These are phyloP conservation scores for Dacryopinax spathularia DNA, from an alignment of 768 basidiomycete genomes.

Conservation along the genomic window DNA sequence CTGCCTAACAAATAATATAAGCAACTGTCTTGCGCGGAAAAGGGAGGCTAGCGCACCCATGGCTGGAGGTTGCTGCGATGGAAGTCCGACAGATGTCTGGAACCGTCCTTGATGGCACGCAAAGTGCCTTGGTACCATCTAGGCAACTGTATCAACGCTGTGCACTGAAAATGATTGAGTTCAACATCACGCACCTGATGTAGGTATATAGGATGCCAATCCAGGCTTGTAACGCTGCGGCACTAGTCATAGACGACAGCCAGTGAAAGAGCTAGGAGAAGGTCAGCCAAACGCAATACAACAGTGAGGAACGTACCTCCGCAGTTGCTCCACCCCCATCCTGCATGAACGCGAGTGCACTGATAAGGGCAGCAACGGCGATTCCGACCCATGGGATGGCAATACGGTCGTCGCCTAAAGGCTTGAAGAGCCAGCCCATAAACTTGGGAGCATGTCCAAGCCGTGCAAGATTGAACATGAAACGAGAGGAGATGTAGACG, in stretches of 20 bases:
- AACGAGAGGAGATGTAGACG: slow-evolving; percentile 5
- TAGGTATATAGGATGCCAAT: slow-evolving; percentile 9
- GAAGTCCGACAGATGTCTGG: neutral
- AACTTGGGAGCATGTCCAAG: slow-evolving; percentile 8
- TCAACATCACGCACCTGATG: slow-evolving; percentile 8
- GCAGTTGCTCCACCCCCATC: neutral
- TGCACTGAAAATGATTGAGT: slow-evolving; percentile 3
- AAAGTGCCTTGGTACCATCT: neutral
- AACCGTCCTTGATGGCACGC: neutral
- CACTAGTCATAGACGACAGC: slow-evolving; percentile 6
- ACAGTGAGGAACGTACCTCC: neutral
- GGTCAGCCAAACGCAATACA: neutral
- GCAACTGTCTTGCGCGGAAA: neutral
- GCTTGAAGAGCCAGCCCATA: neutral
- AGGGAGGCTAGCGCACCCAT: slow-evolving; percentile 3
- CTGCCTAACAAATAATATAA: slow-evolving; percentile 6
- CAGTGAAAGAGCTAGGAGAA: slow-evolving; percentile 4
- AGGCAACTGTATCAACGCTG: neutral
- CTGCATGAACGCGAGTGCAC: neutral
- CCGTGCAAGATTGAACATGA: neutral
- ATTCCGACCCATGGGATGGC: slow-evolving; percentile 4
- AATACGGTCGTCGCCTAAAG: neutral
- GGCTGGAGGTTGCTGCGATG: slow-evolving; percentile 4
- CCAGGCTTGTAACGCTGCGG: slow-evolving; percentile 4
- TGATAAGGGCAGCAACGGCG: neutral